phyloP scores from a whole-genome alignment of 2,329 filamentous ascomycete genomes.

The Trichoderma koningiopsis region DNA sequence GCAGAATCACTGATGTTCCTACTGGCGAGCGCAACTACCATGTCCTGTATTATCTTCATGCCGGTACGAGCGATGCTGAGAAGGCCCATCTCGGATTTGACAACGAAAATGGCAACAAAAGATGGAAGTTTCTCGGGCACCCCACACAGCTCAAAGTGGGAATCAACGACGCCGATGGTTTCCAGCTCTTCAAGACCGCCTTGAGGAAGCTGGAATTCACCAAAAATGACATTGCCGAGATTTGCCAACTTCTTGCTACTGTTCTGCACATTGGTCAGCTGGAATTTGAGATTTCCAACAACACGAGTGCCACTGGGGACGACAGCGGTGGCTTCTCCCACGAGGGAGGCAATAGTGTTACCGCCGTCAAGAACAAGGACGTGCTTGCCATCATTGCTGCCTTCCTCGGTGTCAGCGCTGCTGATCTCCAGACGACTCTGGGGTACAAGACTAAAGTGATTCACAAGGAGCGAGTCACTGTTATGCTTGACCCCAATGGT shows the following conservation, averaged over 20 bases:
- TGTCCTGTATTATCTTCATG: slow-evolving; percentile 90
- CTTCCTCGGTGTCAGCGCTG: slow-evolving; percentile 84
- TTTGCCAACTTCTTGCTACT: slow-evolving; percentile 89
- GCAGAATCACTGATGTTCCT: slow-evolving; percentile 86
- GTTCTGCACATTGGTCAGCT: slow-evolving; percentile 98
- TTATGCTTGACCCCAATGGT: slow-evolving; percentile 92
- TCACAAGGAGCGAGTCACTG: slow-evolving; percentile 93
- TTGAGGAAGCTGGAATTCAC: slow-evolving; percentile 93
- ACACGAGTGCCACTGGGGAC: slow-evolving; percentile 77
- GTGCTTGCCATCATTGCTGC: slow-evolving; percentile 82
- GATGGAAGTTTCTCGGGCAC: slow-evolving; percentile 96
- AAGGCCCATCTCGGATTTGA: slow-evolving; percentile 78
- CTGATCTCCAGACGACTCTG: slow-evolving; percentile 82
- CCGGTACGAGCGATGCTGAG: slow-evolving; percentile 87
- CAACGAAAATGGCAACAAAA: slow-evolving; percentile 63
- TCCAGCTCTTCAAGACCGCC: slow-evolving; percentile 96
- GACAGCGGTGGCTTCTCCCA: slow-evolving; percentile 97
- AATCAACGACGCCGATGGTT: slow-evolving; percentile 93
- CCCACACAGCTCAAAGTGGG: slow-evolving; percentile 96
- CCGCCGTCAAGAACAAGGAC: slow-evolving; percentile 91
- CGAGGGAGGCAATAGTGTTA: slow-evolving; percentile 84
- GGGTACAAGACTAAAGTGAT: slow-evolving; percentile 98
- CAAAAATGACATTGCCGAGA: slow-evolving; percentile 89
- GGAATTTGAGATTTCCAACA: slow-evolving; percentile 82
- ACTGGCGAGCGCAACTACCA: slow-evolving; percentile 98